A percentile compares a stretch with the other conserved stretches of the same genome.
Conservation (phyloP, 768 basidiomycete species). For the Boletus huronensis region DNA sequence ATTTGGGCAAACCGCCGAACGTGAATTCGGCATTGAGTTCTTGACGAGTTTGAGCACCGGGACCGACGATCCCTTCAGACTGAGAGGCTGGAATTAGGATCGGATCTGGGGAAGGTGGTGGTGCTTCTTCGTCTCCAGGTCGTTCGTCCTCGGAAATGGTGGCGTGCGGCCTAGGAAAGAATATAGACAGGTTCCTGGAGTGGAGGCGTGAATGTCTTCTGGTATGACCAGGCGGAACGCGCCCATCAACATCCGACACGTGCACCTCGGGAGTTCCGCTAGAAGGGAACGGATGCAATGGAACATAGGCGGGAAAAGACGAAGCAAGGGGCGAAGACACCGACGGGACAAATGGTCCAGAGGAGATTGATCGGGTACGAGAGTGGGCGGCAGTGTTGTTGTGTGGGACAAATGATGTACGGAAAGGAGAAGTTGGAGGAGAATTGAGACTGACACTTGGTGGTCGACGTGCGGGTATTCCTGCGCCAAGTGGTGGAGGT, state of each 20-base stretch:
- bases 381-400: conserved; percentile 16
- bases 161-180: conserved; percentile 72
- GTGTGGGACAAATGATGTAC: conserved; percentile 20
- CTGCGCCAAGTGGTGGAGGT: conserved; percentile 26
- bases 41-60: conserved; percentile 32
- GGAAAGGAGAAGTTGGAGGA: conserved; percentile 33
- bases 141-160: conserved; percentile 68
- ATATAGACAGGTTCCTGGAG: conserved; percentile 87
- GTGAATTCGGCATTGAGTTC: conserved; percentile 56
- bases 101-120: conserved; percentile 44
- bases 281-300: conserved; percentile 25
- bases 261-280: conserved; percentile 17
- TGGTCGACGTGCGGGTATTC: conserved; percentile 25
- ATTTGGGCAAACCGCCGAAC: conserved; percentile 52
- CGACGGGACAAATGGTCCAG: conserved; percentile 26
- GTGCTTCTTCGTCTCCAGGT: conserved; percentile 43
- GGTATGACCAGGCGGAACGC: conserved; percentile 26
- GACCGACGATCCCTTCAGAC: conserved; percentile 22
- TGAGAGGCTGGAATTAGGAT: conserved; percentile 41
- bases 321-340: conserved; percentile 28
- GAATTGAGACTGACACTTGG: conserved; percentile 22
- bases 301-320: conserved; percentile 27
- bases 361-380: conserved; percentile 34
- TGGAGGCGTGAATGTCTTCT: conserved; percentile 70
- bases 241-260: conserved; percentile 11